Evolutionary conservation across 164 flowering plant species (phyloP).

Genomic region (Aristolochia californica): DNA sequence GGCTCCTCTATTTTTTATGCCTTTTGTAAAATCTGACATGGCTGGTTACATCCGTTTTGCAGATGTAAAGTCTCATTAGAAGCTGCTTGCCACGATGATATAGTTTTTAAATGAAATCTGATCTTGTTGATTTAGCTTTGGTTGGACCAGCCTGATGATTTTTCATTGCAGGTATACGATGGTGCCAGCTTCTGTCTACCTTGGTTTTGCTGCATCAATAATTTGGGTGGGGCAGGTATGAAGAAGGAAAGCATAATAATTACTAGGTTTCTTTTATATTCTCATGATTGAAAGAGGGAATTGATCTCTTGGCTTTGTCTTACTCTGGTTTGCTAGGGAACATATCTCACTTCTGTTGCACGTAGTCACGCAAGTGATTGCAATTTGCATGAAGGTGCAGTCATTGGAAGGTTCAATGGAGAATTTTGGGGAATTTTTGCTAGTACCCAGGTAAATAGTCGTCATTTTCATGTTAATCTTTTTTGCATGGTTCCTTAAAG

Average conservation of each 20-base stretch:
- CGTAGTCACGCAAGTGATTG: constrained; percentile 56
- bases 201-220: constrained; percentile 88
- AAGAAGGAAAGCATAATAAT: not conserved
- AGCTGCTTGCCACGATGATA: too few species aligned
- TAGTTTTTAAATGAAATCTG: too few species aligned
- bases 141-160: not conserved
- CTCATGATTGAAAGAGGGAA: not conserved
- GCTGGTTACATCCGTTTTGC: too few species aligned
- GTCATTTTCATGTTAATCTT: too few species aligned
- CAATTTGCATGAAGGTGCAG: constrained; percentile 67
- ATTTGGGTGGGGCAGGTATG: constrained; percentile 95
- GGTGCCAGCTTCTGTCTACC: constrained; percentile 83
- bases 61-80: too few species aligned
- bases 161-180: constrained; percentile 61
- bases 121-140: not conserved
- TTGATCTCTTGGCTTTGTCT: not conserved
- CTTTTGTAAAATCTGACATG: too few species aligned
- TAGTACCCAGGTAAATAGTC: constrained; percentile 54
- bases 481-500: too few species aligned
- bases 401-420: constrained; percentile 85
- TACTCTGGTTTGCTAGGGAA: constrained; percentile 47
- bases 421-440: constrained; percentile 94
- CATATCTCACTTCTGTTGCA: constrained; percentile 84
- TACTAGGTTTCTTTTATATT: not conserved
- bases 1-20: too few species aligned